phyloP scores from a whole-genome alignment of 805 yeast genomes.

The Hanseniaspora valbyensis region DNA sequence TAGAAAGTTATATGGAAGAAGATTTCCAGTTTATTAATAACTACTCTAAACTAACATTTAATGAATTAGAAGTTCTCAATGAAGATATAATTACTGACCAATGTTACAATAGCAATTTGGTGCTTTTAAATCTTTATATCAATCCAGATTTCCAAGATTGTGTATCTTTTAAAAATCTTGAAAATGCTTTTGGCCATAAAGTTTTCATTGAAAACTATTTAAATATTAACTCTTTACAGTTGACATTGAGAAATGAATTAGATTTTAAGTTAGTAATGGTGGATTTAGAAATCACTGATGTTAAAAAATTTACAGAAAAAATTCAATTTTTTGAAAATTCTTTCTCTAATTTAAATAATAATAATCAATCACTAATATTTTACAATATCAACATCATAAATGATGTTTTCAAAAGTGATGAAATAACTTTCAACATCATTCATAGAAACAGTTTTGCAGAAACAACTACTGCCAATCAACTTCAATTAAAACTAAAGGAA shows the following conservation, averaged over 20 bases:
- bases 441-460: not conserved
- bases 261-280: constrained; percentile 6
- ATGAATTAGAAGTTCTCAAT: not conserved
- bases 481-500: not conserved
- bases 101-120: not conserved
- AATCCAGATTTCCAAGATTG: constrained; percentile 3
- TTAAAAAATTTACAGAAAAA: not conserved
- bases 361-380: not conserved
- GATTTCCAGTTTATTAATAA: constrained; percentile 1
- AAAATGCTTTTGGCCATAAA: constrained; percentile 15
- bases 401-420: not conserved
- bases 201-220: constrained; percentile 11
- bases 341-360: not conserved
- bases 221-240: not conserved
- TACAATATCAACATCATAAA: not conserved
- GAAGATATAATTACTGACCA: not conserved
- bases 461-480: not conserved
- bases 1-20: constrained; percentile 8
- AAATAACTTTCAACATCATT: not conserved
- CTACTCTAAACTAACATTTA: not conserved
- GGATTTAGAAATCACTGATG: constrained; percentile 8
- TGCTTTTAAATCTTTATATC: not conserved
- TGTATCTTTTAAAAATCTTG: constrained; percentile 10
- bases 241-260: constrained; percentile 3
- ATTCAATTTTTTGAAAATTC: not conserved